Percentiles rank a stretch among this genome's conserved stretches.
Evolutionary conservation across 1,284 basidiomycete genomes (phyloP).

Genomic region (Ganoderma sp.): DNA sequence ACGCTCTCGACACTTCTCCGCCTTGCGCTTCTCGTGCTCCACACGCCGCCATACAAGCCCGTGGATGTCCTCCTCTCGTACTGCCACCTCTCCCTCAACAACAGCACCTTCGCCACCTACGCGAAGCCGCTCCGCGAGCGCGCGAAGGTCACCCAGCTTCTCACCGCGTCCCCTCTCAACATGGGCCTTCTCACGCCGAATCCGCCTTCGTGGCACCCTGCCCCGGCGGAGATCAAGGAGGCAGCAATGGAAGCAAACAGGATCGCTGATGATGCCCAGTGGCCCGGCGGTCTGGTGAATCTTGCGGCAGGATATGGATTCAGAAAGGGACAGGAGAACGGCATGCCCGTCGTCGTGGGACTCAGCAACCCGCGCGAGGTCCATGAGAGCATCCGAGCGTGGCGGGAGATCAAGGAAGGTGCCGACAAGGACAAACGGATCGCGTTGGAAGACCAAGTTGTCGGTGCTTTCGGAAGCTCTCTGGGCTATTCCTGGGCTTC

Average conservation of each 20-base stretch:
- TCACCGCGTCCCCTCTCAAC: constrained; percentile 88
- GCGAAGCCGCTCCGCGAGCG: constrained; percentile 64
- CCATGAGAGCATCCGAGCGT: constrained; percentile 72
- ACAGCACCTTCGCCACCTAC: constrained; percentile 68
- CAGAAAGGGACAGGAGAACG: constrained; percentile 50
- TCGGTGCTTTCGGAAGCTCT: constrained; percentile 48
- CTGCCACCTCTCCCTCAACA: constrained; percentile 88
- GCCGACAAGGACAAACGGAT: constrained; percentile 48
- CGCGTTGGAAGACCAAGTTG: constrained; percentile 55
- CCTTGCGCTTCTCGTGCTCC: constrained; percentile 75
- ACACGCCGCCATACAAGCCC: constrained; percentile 67
- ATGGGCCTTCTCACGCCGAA: constrained; percentile 87
- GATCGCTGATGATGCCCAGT: constrained; percentile 38
- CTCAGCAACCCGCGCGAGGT: constrained; percentile 76
- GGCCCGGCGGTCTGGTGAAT: constrained; percentile 62
- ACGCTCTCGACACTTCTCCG: constrained; percentile 91
- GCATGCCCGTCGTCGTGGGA: constrained; percentile 77
- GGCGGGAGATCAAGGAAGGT: constrained; percentile 60
- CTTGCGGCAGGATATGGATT: constrained; percentile 80
- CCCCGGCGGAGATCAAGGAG: constrained; percentile 56
- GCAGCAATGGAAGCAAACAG: constrained; percentile 48
- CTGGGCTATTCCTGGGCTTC: constrained; percentile 58
- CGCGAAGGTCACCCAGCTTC: constrained; percentile 71
- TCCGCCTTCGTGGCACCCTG: constrained; percentile 88
- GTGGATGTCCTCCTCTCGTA: constrained; percentile 87